Conservation (phyloP, 2,329 filamentous ascomycete species). For the Penicillium nordicum region DNA sequence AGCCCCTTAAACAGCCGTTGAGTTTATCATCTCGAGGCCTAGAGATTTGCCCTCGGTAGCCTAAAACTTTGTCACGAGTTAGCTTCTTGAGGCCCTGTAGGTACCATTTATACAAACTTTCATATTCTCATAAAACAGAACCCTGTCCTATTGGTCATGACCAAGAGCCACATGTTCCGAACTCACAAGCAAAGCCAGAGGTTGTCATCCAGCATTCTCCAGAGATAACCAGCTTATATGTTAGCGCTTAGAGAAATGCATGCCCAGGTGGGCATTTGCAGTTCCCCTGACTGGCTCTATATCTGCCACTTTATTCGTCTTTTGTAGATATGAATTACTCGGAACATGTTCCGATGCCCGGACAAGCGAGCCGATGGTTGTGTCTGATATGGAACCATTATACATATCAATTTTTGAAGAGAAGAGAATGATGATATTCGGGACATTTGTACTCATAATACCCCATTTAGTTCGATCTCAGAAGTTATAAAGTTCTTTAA, state of each 20-base stretch:
- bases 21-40: background rate
- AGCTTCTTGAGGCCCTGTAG: no score
- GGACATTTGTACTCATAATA: no score
- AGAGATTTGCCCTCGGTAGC: background rate
- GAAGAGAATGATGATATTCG: background rate
- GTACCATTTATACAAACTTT: no score
- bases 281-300: background rate
- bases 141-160: background rate
- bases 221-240: background rate
- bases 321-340: background rate
- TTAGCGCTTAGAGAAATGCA: no score
- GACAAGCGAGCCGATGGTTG: background rate
- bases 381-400: background rate
- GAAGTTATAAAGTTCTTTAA: background rate
- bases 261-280: background rate
- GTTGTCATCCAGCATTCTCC: background rate
- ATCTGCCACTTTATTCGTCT: background rate
- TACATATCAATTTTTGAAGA: no score
- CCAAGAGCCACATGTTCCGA: background rate
- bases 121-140: background rate
- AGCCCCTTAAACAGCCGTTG: background rate
- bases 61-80: background rate
- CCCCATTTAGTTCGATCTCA: no score
- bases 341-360: slow-evolving; percentile 3
- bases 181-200: background rate